These are phyloP conservation scores for Piromyces sp. DNA, from an alignment of 192 early-diverging fungal genomes.

Conservation along the genomic window DNA sequence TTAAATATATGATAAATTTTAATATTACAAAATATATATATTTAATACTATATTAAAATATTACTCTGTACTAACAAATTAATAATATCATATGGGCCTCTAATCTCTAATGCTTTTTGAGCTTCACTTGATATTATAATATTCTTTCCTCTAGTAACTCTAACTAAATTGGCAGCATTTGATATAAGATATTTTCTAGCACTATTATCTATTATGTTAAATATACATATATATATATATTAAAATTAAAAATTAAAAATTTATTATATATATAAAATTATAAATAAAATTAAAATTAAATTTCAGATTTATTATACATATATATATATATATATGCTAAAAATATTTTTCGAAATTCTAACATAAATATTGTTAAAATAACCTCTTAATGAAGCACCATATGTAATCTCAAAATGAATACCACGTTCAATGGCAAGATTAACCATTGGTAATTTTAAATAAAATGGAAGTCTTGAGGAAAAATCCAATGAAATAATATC, in stretches of 20 bases:
- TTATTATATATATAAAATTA: neutral
- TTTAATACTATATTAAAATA: too few species aligned
- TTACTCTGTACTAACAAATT: slow-evolving; percentile 68
- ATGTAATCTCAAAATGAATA: slow-evolving; percentile 62
- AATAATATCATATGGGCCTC: slow-evolving; percentile 58
- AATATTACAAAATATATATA: too few species aligned
- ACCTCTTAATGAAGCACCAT: slow-evolving; percentile 49
- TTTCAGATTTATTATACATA: too few species aligned
- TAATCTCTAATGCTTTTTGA: slow-evolving; percentile 44
- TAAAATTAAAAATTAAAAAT: neutral
- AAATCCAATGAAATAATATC: slow-evolving; percentile 71
- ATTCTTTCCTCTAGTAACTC: slow-evolving; percentile 58
- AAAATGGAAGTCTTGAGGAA: slow-evolving; percentile 42
- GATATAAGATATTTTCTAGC: slow-evolving; percentile 43
- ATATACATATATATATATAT: neutral
- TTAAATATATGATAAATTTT: too few species aligned
- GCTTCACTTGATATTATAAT: slow-evolving; percentile 58
- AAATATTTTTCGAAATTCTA: too few species aligned
- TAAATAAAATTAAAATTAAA: too few species aligned
- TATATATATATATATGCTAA: too few species aligned
- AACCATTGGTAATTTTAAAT: slow-evolving; percentile 42
- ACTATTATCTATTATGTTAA: slow-evolving; percentile 22
- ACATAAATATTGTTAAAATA: too few species aligned
- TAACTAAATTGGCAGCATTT: slow-evolving; percentile 44
- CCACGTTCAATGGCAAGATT: slow-evolving; percentile 54